Percentiles rank a stretch among this genome's conserved stretches.
Evolutionary conservation across 1,284 basidiomycete genomes (phyloP).

Genomic region (Moniliophthora roreri): DNA sequence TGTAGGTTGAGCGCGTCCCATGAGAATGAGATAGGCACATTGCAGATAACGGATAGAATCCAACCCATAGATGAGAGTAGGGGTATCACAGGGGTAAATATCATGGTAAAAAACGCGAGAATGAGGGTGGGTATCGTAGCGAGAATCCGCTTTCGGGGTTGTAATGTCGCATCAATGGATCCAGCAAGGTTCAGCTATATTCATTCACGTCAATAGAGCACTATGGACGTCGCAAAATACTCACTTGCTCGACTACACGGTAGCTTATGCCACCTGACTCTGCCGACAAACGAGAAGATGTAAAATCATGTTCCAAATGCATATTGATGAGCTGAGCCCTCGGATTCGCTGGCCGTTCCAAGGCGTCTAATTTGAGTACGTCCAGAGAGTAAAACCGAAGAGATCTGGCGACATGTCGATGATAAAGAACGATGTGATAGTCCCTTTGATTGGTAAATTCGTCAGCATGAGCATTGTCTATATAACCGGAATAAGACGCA

Average conservation of each 20-base stretch:
- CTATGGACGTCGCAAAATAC: background rate
- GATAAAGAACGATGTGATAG: constrained; percentile 45
- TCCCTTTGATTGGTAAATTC: constrained; percentile 19
- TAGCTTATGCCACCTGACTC: constrained; percentile 23
- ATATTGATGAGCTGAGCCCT: background rate
- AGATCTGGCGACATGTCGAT: constrained; percentile 43
- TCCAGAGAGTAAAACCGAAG: constrained; percentile 58
- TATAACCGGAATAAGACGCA: constrained; percentile 14
- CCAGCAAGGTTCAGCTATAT: constrained; percentile 23
- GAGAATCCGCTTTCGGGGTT: constrained; percentile 9
- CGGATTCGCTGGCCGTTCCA: constrained; percentile 5
- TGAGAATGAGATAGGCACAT: constrained; percentile 6
- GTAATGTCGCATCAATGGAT: constrained; percentile 15
- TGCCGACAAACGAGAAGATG: constrained; percentile 12
- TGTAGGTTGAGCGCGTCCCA: constrained; percentile 4
- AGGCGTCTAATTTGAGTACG: constrained; percentile 30
- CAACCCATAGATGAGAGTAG: constrained; percentile 1
- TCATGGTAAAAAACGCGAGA: background rate
- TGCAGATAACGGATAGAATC: constrained; percentile 4
- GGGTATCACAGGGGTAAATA: background rate
- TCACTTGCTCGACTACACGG: constrained; percentile 26
- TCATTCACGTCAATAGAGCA: background rate
- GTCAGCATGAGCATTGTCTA: constrained; percentile 20
- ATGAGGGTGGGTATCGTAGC: background rate
- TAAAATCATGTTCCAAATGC: constrained; percentile 28